phyloP scores from a whole-genome alignment of 805 yeast species.

The Nakazawaea holstii region DNA sequence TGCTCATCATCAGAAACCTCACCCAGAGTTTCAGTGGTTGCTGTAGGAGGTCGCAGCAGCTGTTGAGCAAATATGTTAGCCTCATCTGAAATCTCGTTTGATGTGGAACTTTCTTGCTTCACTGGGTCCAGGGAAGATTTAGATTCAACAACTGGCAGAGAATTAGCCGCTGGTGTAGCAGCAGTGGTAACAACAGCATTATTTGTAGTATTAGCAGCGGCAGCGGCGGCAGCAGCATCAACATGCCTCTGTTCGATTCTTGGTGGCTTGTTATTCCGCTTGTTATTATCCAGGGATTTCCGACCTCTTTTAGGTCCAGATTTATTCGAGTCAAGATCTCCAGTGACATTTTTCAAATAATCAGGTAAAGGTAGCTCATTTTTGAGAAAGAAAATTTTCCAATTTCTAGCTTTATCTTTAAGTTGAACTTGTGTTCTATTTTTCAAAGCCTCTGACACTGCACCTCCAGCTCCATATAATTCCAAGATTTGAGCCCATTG shows the following conservation, averaged over 20 bases:
- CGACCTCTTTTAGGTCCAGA: not conserved
- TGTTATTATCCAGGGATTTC: not conserved
- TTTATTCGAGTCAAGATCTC: constrained; percentile 49
- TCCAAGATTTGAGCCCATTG: constrained; percentile 91
- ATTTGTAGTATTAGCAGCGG: not conserved
- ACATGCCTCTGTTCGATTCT: constrained; percentile 9
- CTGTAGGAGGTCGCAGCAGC: constrained; percentile 17
- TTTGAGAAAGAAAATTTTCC: constrained; percentile 84
- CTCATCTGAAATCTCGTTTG: not conserved
- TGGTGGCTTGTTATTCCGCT: constrained; percentile 7
- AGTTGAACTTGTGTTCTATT: constrained; percentile 88
- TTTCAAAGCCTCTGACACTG: constrained; percentile 74
- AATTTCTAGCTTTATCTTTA: constrained; percentile 93
- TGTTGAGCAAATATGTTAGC: not conserved
- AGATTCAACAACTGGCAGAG: too few species aligned
- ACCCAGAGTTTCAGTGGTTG: too few species aligned
- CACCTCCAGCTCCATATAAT: constrained; percentile 92
- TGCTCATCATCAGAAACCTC: too few species aligned
- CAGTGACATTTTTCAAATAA: constrained; percentile 80
- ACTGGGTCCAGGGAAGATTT: too few species aligned
- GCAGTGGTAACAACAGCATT: not conserved
- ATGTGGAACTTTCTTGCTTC: not conserved
- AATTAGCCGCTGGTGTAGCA: not conserved
- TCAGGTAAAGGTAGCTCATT: constrained; percentile 73
- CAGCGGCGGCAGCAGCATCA: constrained; percentile 8